Conservation (phyloP, 495 filamentous ascomycete species). For the Glutinoglossum americanum region DNA sequence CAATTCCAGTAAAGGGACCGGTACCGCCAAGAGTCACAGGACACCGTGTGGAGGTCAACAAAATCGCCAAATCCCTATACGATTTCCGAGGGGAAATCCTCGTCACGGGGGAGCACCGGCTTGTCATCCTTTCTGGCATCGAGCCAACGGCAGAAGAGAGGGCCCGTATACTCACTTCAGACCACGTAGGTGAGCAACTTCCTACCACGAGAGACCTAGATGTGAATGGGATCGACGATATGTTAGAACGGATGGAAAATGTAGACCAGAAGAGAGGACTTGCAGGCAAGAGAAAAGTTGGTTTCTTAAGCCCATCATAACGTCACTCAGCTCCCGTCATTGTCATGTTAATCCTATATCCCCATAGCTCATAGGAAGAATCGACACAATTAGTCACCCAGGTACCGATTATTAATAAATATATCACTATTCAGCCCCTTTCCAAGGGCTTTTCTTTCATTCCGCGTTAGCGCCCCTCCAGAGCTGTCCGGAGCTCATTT, state of each 20-base stretch:
- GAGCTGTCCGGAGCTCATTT: background rate
- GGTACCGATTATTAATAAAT: background rate
- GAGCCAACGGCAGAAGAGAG: background rate
- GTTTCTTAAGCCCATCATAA: constrained; percentile 1
- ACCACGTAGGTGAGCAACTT: constrained; percentile 5
- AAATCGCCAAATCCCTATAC: background rate
- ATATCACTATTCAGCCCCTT: background rate
- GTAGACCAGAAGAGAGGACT: constrained; percentile 1
- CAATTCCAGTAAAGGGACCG: background rate
- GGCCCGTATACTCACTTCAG: background rate
- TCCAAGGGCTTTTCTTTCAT: background rate
- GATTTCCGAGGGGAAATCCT: constrained; percentile 9
- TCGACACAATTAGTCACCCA: background rate
- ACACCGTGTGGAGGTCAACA: background rate
- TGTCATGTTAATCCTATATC: background rate
- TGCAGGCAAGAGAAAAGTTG: constrained; percentile 2
- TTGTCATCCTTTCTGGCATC: constrained; percentile 13
- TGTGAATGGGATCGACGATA: constrained; percentile 29
- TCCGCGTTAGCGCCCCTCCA: background rate
- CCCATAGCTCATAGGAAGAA: background rate
- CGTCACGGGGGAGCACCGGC: constrained; percentile 14
- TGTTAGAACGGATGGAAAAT: constrained; percentile 26
- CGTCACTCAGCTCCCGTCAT: background rate
- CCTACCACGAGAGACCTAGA: constrained; percentile 26
- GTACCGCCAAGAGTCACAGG: background rate